Base-by-base conservation (phyloP, 768 basidiomycete species). In the Macrolepiota albuminosa region DNA sequence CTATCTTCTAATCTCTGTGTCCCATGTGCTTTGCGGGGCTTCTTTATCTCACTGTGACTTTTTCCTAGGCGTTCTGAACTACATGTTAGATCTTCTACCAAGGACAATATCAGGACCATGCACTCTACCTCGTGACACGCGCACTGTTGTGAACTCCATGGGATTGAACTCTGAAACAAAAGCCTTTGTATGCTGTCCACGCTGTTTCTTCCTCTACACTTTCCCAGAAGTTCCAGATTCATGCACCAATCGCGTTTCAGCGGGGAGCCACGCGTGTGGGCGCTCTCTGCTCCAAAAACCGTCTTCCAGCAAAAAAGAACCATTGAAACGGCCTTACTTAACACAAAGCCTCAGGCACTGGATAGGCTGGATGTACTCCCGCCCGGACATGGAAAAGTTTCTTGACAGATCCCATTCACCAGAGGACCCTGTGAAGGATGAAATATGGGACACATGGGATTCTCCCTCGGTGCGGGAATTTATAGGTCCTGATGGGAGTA, bases 401-500 rank as follows among this genome's bases (percentile, higher is more conserved):
- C 31, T 56, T 14, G 54, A 56, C n/a, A 36, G 26, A 6, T 45
- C 31, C 0, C 42, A 24, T 39, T 42, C 21, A 8, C 14, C 39
- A 18, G 40, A 54, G 31, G 29, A 31, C 31, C 31, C 37, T n/a
- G 40, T 13, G 8, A 11, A 34, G 9, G 21, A 31, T 34, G n/a
- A 42, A 31, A 31, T 45, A 3, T 48, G 34, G 45, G 56, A 56
- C 16, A 56, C 26, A 9, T 56, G 56, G 45, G 46, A 56, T 26
- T 46, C 46, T 4, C 46, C 56, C 8, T n/a, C 14, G 1, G 24
- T 56, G 3, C 47, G 47, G n/a, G 47, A 57, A 1, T 57, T 49
- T 6, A 21, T 21, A 21, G 34, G 34, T 37, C 36, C 61, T 3
- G 58, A 61, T 50, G 65, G 69, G 1, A 57, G 65, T 29, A 63